Evolutionary conservation across 2,329 filamentous ascomycete genomes (phyloP), one percentile per base, ranked within the genome.

Genomic region (Acrodontium crateriforme): DNA sequence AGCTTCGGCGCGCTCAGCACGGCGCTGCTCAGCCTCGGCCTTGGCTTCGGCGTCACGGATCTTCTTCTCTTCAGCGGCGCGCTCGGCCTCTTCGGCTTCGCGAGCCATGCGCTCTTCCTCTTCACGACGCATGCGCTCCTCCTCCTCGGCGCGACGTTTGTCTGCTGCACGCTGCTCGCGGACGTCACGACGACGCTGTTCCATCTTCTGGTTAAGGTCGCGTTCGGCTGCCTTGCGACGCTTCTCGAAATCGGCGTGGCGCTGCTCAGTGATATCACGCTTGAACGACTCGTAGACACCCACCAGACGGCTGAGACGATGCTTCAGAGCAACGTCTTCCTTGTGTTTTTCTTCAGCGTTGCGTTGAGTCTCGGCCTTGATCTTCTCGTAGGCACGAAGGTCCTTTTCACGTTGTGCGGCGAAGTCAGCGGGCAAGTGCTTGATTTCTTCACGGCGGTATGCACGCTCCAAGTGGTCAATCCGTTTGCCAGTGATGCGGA

Each of bases 401-500:
- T 98, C 89, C 32, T 60, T 64, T 50, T 84, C 71, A 52, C 77
- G 75, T 60, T 98, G 89, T 45, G 64, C 66, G 39, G 80, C 78
- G 50, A 91, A 93, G 50, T 98, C 89, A 27, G 76, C 74, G 32
- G 74, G 65, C 34, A 95, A 64, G 59, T 94, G 87, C 71, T 94
- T 93, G 49, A 78, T 62, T 59, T 98, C 89, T 61, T 95, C 89
- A 55, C 87, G 82, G 48, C 89, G 78, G 70, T 91, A 91, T 19
- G 89, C 89, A 63, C 89, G 81, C 65, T 98, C 89, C 45, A 98
- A 64, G 60, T 98, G 87, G 52, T 98, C 89, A 47, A 94, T 81
- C 40, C 89, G 79, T 72, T 94, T 95, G 55, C 79, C 83, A 35
- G 85, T 91, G 46, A 92, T 74, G 46, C 84, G 78, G 29, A 95